Evolutionary conservation across 371 early-diverging fungal genomes (phyloP), one percentile per base, ranked within the genome.

Genomic region (Lichtheimia ornata): DNA sequence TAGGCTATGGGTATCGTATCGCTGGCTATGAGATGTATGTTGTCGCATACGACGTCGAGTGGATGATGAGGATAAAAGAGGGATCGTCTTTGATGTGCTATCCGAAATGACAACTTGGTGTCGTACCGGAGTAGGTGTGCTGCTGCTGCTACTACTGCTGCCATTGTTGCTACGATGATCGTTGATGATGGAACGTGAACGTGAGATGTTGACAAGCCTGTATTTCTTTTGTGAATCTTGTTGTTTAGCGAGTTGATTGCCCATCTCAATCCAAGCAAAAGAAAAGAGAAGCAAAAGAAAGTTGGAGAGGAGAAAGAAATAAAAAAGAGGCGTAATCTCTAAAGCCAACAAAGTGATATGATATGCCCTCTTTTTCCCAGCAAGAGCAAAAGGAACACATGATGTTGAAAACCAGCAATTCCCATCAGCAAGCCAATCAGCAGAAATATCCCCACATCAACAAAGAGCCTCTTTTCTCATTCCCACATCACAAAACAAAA

Each of bases 71-170:
- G 60, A 40, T 5, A 69, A 49, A 9, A 68, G 24, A 5, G 68
- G 57, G 18, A 67, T 40, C 1, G 65, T 61, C 17, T 42, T 22
- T 42, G 58, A 45, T 13, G 52, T 63, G 42, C 59, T 65, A 25
- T 71, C 63, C 17, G 65, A 47, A 27, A 64, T 43, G 22, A 67
- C 65, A 15, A 67, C 62, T 56, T 59, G 64, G 40, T 71, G 71
- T 24, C 71, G 59, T 43, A 71, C 61, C 22, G 71, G 71, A 18
- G 44, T 64, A 44, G 57, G 57, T 44, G 54, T 56, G 28, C 5
- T 30, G 54, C 35, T 53, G 5, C 12, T 30, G 54, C 35, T 35
- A 17, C 18, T 35, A 35, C 35, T 35, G 54, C 28, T 53, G 14
- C 18, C 28, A 28, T 18, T 45, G 2, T 45, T 15, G 50, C 22